Base-by-base conservation (phyloP, 1,139 yeast species). In the Blastobotrys capitulatus region DNA sequence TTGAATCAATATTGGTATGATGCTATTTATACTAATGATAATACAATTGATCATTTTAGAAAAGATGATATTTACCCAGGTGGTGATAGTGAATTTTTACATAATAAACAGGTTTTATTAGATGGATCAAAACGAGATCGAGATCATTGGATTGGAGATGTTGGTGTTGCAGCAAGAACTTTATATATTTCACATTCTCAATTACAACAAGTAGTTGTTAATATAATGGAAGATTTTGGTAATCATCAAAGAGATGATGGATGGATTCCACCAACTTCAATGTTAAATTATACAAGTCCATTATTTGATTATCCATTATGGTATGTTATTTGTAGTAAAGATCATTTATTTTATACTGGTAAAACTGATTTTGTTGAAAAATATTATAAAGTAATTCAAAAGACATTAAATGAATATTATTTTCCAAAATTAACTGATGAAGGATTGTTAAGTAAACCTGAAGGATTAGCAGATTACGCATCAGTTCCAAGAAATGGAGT, bases 111-210 rank as follows among this genome's bases (percentile, higher is more conserved):
- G 9, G 42, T 38, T n/a, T 19, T 38, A 18, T 38, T 18, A 8
- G 42, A 38, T 19, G 42, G 42, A 3, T 27, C 42, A 10, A 38
- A 38, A 22, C 42, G 42, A n/a, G 42, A 38, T 38, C 42, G 42
- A 16, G 42, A 38, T 6, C 42, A 27, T 6, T 38, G 27, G 15
- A 31, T 38, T 12, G 42, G 42, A 18, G 42, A 38, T 20, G 15
- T 38, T 15, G 42, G 27, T 4, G 42, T 38, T 7, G 2, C 42
- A 2, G 42, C 27, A 2, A 27, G 42, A 38, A 38, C 42, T 12
- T 27, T 12, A 15, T 38, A 38, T 18, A 8, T 38, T 12, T 19
- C 42, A 18, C 42, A 38, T 20, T n/a, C 42, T 7, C 32, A 38
- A 3, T 12, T 38, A 16, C 16, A 38, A 18, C n/a, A 15, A 12